Conservation (phyloP, 139 green algal genomes). For the Closterium sp. region DNA sequence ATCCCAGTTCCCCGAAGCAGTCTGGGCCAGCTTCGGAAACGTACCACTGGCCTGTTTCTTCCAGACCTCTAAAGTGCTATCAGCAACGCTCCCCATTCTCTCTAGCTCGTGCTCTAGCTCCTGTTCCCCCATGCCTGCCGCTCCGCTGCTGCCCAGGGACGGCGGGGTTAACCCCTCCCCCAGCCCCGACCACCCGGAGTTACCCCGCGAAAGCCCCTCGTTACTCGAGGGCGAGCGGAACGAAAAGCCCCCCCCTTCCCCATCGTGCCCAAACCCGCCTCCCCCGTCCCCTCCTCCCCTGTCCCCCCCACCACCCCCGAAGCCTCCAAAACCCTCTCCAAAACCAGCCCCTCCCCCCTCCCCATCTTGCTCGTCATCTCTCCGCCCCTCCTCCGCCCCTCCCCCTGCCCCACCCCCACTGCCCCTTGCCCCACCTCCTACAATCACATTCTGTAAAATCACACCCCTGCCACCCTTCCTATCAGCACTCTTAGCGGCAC, state of each 20-base stretch:
- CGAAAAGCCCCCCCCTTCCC: constrained; percentile 30
- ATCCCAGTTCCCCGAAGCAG: background rate
- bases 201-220: constrained; percentile 26
- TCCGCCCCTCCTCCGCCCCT: background rate
- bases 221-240: constrained; percentile 26
- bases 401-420: too few species aligned
- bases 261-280: background rate
- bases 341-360: background rate
- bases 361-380: background rate
- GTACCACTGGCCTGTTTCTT: background rate
- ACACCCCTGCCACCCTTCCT: background rate
- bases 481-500: background rate
- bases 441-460: background rate
- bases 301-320: background rate
- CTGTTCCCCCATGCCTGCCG: background rate
- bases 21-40: background rate
- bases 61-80: background rate
- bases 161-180: constrained; percentile 16
- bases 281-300: background rate
- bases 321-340: background rate
- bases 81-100: background rate
- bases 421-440: background rate
- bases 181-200: constrained; percentile 42
- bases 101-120: background rate
- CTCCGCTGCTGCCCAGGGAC: background rate